Percentiles rank a stretch among this genome's conserved stretches.
Conservation (phyloP, 176 grass and related monocot species). For the Carex cristatella region DNA sequence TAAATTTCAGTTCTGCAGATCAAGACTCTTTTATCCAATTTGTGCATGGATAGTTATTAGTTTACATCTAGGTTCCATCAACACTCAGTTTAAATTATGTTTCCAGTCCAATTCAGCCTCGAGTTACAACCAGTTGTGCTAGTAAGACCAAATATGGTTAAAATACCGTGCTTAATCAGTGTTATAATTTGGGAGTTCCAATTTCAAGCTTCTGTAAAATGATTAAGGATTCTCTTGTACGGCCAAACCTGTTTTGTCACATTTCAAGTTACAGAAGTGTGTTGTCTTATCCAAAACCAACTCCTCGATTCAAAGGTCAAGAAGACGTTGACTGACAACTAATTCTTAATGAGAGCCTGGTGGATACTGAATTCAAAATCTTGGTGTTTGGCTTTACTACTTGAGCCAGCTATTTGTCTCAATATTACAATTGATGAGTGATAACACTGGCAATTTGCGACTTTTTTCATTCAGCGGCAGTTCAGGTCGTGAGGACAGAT, state of each 20-base stretch:
- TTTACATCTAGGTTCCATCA: not conserved
- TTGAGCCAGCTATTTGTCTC: not conserved
- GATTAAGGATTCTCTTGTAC: not conserved
- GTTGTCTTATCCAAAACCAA: no score
- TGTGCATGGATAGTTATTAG: not conserved
- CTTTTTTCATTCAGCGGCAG: constrained; percentile 32
- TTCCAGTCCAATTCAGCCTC: not conserved
- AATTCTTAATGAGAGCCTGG: not conserved
- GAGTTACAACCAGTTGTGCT: not conserved
- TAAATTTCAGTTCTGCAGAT: not conserved
- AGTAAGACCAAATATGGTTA: not conserved
- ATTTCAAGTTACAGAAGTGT: not conserved
- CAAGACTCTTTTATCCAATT: not conserved
- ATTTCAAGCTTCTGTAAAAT: not conserved
- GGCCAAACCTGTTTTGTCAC: not conserved
- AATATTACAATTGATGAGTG: not conserved
- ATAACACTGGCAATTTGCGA: not conserved
- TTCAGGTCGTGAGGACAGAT: constrained; percentile 61
- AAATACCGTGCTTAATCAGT: not conserved
- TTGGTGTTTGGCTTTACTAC: not conserved
- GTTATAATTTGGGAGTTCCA: not conserved
- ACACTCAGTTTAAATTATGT: not conserved
- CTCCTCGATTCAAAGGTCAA: no score
- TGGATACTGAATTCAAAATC: not conserved
- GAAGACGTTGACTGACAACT: not conserved